Percentiles rank a stretch among this genome's conserved stretches.
Evolutionary conservation across 106 monocot genomes (phyloP).

Genomic region (Triglochin maritima): DNA sequence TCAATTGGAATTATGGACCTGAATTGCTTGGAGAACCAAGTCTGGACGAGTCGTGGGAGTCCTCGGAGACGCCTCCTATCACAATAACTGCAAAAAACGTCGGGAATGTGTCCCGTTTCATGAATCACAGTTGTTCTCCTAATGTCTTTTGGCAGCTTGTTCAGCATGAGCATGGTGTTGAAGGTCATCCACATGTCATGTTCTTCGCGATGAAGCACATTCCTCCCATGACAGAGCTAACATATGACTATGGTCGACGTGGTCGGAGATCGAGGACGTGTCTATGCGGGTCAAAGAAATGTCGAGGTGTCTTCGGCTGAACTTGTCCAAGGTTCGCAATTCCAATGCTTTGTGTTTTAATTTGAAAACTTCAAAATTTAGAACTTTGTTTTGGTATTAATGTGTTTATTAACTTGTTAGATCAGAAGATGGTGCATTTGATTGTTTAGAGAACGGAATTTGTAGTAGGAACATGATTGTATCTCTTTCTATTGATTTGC

Average conservation of each 20-base stretch:
- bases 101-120: conserved; percentile 72
- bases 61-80: conserved; percentile 28
- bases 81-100: conserved; percentile 45
- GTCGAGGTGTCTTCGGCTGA: conserved; percentile 46
- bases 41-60: conserved; percentile 18
- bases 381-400: no score
- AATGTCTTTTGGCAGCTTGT: conserved; percentile 81
- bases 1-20: conserved; percentile 68
- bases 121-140: conserved; percentile 83
- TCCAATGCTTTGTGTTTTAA: no score
- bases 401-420: no score
- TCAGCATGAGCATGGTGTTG: conserved; percentile 52
- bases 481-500: no score
- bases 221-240: conserved; percentile 72
- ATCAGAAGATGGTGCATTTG: no score
- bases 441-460: no score
- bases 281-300: conserved; percentile 55
- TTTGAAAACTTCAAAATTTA: no score
- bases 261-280: conserved; percentile 37
- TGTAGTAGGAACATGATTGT: no score
- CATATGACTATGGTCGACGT: conserved; percentile 62
- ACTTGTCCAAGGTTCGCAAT: background rate
- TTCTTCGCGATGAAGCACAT: conserved; percentile 73
- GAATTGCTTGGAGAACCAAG: conserved; percentile 59
- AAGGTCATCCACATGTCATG: conserved; percentile 66